Conservation (phyloP, 2,329 filamentous ascomycete species). For the Acrocalymma vagum region DNA sequence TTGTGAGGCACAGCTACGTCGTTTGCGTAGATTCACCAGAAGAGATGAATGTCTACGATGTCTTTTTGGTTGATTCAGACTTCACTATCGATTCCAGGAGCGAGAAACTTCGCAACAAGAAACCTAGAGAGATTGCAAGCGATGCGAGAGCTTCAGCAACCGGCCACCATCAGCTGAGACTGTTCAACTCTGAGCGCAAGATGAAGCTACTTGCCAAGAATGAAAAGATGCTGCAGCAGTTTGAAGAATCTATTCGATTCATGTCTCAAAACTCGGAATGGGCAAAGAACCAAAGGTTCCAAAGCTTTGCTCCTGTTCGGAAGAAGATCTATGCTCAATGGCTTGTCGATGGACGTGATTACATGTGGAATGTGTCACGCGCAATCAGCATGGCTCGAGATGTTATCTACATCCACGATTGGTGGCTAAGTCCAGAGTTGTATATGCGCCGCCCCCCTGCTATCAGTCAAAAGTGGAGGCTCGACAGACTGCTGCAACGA, state of each 20-base stretch:
- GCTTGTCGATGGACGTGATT: conserved; percentile 95
- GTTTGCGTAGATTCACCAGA: conserved; percentile 98
- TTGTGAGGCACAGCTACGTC: conserved; percentile 97
- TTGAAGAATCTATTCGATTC: conserved; percentile 88
- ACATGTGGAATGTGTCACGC: conserved; percentile 99
- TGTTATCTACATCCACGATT: conserved; percentile 98
- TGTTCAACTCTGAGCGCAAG: conserved; percentile 92
- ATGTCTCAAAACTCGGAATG: conserved; percentile 87
- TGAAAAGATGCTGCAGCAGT: conserved; percentile 87
- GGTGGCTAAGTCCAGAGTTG: conserved; percentile 97
- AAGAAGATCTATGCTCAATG: conserved; percentile 90
- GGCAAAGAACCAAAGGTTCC: conserved; percentile 85
- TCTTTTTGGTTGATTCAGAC: conserved; percentile 92
- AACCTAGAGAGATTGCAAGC: conserved; percentile 69
- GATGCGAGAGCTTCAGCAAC: conserved; percentile 69
- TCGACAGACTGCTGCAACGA: conserved; percentile 90
- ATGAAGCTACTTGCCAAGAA: conserved; percentile 91
- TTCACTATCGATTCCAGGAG: conserved; percentile 83
- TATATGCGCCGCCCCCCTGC: conserved; percentile 94
- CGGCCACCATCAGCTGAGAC: conserved; percentile 84
- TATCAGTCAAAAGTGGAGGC: conserved; percentile 97
- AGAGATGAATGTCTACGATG: conserved; percentile 98
- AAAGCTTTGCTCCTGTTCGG: conserved; percentile 91
- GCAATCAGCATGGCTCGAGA: conserved; percentile 97
- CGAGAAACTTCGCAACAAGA: conserved; percentile 58